phyloP scores from a whole-genome alignment of 2,329 filamentous ascomycete species.

The Nigrospora osmanthi region DNA sequence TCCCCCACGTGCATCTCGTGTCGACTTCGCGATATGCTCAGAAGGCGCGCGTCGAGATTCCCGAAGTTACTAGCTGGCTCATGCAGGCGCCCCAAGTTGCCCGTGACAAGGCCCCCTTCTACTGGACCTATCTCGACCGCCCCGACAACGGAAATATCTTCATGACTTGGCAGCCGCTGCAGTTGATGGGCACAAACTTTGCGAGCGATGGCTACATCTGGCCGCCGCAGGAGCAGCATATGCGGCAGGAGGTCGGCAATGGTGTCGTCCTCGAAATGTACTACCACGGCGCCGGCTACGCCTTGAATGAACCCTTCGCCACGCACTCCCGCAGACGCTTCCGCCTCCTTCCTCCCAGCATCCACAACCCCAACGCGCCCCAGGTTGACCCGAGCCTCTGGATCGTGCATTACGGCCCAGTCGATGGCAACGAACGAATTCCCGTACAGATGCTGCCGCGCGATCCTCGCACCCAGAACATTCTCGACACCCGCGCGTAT shows the following conservation, averaged over 20 bases:
- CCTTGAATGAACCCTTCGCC: conserved; percentile 66
- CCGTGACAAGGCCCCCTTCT: conserved; percentile 77
- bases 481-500: conserved; percentile 54
- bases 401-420: conserved; percentile 82
- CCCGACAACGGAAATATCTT: conserved; percentile 77
- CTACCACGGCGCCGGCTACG: conserved; percentile 73
- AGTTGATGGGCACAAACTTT: conserved; percentile 63
- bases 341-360: conserved; percentile 66
- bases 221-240: conserved; percentile 73
- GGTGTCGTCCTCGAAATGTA: conserved; percentile 75
- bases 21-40: conserved; percentile 76
- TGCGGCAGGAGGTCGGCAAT: conserved; percentile 62
- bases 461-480: conserved; percentile 50
- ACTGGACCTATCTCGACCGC: conserved; percentile 84
- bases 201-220: conserved; percentile 91
- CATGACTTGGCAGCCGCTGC: conserved; percentile 80
- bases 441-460: conserved; percentile 61
- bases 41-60: conserved; percentile 61
- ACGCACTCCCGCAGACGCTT: conserved; percentile 78
- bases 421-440: conserved; percentile 66
- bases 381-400: conserved; percentile 76
- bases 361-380: conserved; percentile 60
- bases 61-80: conserved; percentile 77
- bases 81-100: conserved; percentile 78
- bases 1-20: conserved; percentile 83